Percentiles rank a stretch among this genome's conserved stretches.
phyloP scores from a whole-genome alignment of 495 filamentous ascomycete species.

The Neurospora sp. region DNA sequence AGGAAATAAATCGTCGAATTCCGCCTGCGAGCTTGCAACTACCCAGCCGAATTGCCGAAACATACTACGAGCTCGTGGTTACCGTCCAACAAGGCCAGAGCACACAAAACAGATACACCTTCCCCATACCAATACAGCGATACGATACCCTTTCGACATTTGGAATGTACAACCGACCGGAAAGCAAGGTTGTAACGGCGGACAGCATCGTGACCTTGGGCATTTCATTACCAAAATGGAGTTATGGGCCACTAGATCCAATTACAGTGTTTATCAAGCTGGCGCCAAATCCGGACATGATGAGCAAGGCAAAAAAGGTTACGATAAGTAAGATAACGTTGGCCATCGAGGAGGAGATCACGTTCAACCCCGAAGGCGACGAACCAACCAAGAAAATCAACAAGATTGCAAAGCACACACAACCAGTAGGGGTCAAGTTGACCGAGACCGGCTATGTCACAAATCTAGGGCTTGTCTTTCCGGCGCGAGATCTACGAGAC shows the following conservation, averaged over 20 bases:
- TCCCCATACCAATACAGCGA: conserved; percentile 80
- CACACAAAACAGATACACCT: conserved; percentile 79
- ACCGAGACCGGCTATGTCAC: conserved; percentile 84
- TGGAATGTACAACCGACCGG: conserved; percentile 97
- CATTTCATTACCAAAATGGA: conserved; percentile 89
- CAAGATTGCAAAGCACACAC: conserved; percentile 71
- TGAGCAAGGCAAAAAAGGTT: conserved; percentile 80
- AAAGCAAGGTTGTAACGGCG: conserved; percentile 69
- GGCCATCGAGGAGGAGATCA: conserved; percentile 92
- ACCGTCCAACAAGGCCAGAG: conserved; percentile 83
- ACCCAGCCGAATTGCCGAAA: conserved; percentile 85
- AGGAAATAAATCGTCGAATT: conserved; percentile 78
- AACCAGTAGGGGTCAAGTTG: conserved; percentile 68
- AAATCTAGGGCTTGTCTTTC: conserved; percentile 84
- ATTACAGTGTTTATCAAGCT: conserved; percentile 93
- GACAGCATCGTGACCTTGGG: conserved; percentile 89
- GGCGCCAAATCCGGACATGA: conserved; percentile 83
- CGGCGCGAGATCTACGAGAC: conserved; percentile 81
- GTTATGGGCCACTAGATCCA: conserved; percentile 89
- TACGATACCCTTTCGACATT: conserved; percentile 98
- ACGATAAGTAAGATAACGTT: conserved; percentile 92
- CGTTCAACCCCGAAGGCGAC: conserved; percentile 96
- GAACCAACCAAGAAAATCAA: conserved; percentile 89
- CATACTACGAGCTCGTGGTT: conserved; percentile 92
- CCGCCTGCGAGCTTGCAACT: conserved; percentile 89